Evolutionary conservation across 2,329 filamentous ascomycete species (phyloP), one percentile per base, ranked within the genome.

Genomic region (Diaporthe humulicola): DNA sequence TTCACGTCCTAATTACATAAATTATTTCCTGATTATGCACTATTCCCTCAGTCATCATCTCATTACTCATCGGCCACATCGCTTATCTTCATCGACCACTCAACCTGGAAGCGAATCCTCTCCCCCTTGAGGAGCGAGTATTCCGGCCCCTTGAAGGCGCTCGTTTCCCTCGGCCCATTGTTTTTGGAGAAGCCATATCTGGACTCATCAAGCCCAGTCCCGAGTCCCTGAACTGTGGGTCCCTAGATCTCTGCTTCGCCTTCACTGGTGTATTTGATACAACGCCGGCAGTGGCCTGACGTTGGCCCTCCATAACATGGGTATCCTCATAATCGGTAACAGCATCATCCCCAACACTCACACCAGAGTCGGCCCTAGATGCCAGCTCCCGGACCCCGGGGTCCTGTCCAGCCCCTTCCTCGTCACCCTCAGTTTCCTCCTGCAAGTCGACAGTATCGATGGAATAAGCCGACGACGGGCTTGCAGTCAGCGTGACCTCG

Each of bases 341-440:
- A 10, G 10, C 8, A 33, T 67, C 64, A 38, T 67, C 30, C 7
- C 45, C 64, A 22, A 67, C 64, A 22, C 64, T 67, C 22, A 67
- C 45, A 19, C 64, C 64, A 52, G 64, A 67, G n/a, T 67, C 64
- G 7, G 64, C 64, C 45, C 64, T 67, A 10, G 64, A 69, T 48
- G 48, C 45, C 48, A 54, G n/a, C 10, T 52, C 64, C n/a, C 64
- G 48, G 0, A 5, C 64, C n/a, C 33, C 64, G 4, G 33, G 7
- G 10, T 28, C 33, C 15, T 22, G 12, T 1, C 30, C 22, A 6
- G 8, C 15, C n/a, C 10, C 22, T 1, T 52, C 45, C 30, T 69
- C 64, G 22, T 54, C 48, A 19, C 9, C 48, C 22, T 54, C 64
- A 1, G 9, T 19, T 9, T 54, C 15, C 33, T 54, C 64, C n/a